Conservation (phyloP, 1,284 basidiomycete genomes). For the Microstroma glucosiphilum region DNA sequence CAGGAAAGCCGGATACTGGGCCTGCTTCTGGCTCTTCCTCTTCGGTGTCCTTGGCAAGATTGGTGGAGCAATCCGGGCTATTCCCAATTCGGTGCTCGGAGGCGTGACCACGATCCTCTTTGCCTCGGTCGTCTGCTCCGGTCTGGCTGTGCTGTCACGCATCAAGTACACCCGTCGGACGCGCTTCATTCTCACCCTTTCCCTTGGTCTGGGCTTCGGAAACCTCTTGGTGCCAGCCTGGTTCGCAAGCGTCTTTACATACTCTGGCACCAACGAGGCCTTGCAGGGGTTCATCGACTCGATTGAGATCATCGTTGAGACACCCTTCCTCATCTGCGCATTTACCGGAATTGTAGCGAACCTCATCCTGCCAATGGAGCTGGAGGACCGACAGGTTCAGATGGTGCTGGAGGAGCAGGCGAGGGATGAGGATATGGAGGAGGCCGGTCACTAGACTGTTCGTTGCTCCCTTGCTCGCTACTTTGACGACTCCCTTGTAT, state of each 20-base stretch:
- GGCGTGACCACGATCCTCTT: slow-evolving; percentile 55
- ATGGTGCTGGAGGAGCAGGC: neutral
- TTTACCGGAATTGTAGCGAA: slow-evolving; percentile 52
- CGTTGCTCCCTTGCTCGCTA: no score
- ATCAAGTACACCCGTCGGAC: slow-evolving; percentile 65
- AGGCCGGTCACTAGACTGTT: no score
- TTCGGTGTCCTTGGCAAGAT: slow-evolving; percentile 66
- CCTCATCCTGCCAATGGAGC: slow-evolving; percentile 31
- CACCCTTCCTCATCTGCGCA: slow-evolving; percentile 62
- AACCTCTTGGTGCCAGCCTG: slow-evolving; percentile 55
- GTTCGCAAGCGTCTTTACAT: slow-evolving; percentile 53
- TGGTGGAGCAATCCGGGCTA: slow-evolving; percentile 57
- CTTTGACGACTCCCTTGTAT: no score
- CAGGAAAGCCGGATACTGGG: slow-evolving; percentile 35
- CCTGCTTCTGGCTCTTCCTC: slow-evolving; percentile 35
- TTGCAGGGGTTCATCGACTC: slow-evolving; percentile 68
- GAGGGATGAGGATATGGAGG: neutral
- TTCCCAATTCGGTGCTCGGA: slow-evolving; percentile 73
- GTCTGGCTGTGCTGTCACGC: slow-evolving; percentile 66
- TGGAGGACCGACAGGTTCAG: slow-evolving; percentile 21
- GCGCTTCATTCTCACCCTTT: slow-evolving; percentile 59
- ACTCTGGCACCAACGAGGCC: slow-evolving; percentile 54
- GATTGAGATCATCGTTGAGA: slow-evolving; percentile 65
- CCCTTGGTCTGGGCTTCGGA: slow-evolving; percentile 68
- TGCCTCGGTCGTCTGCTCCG: slow-evolving; percentile 56